Percentiles rank a stretch among this genome's conserved stretches.
phyloP scores from a whole-genome alignment of 2,329 filamentous ascomycete species.

The Fusarium concolor region DNA sequence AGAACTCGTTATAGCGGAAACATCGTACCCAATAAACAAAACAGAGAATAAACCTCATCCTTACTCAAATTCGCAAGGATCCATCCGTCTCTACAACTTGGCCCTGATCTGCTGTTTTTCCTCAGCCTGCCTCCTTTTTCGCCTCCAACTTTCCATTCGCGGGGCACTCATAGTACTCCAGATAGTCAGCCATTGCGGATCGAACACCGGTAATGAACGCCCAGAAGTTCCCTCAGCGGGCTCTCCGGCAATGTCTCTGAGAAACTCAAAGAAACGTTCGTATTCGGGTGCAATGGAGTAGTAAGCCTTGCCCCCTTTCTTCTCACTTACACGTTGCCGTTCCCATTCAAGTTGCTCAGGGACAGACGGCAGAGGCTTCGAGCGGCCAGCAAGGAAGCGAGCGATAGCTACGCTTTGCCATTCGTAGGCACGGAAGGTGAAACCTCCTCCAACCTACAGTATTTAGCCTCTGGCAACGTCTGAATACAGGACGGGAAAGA shows the following conservation, averaged over 20 bases:
- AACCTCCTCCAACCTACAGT: slow-evolving; percentile 27
- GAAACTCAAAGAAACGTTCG: slow-evolving; percentile 28
- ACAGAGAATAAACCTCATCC: neutral
- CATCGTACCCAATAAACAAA: too few species aligned
- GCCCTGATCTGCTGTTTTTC: neutral
- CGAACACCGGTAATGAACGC: slow-evolving; percentile 20
- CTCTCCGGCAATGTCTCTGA: slow-evolving; percentile 27
- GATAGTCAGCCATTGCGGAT: slow-evolving; percentile 32
- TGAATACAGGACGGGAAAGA: accelerated
- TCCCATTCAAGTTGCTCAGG: slow-evolving; percentile 38
- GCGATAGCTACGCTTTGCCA: slow-evolving; percentile 38
- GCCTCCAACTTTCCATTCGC: slow-evolving; percentile 26
- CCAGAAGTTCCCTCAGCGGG: slow-evolving; percentile 23
- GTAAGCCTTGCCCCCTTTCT: slow-evolving; percentile 36
- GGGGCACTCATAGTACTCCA: slow-evolving; percentile 30
- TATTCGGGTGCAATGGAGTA: slow-evolving; percentile 38
- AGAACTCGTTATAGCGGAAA: too few species aligned
- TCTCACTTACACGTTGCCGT: slow-evolving; percentile 23
- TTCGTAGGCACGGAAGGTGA: slow-evolving; percentile 41
- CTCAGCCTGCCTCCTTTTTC: slow-evolving; percentile 31
- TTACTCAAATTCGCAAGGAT: neutral
- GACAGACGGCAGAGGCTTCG: slow-evolving; percentile 14
- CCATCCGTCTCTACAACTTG: neutral
- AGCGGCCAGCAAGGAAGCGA: slow-evolving; percentile 19
- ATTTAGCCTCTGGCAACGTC: neutral